Evolutionary conservation across 805 yeast genomes (phyloP), one percentile per base, ranked within the genome.

Genomic region (Pichia phayaonensis): DNA sequence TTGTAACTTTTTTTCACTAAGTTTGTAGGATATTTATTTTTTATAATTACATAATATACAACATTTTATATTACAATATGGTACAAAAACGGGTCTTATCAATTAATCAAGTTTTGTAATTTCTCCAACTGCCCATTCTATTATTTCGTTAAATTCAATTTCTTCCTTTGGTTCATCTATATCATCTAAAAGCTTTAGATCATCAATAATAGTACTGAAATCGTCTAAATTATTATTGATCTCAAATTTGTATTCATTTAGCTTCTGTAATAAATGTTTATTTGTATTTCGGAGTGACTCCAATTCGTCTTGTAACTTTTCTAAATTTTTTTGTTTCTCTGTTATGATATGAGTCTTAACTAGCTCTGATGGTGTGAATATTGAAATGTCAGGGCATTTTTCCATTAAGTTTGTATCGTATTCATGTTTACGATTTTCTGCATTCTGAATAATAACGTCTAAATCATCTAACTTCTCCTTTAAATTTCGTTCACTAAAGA

Each of bases 361-460:
- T 1, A 66, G 47, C 41, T 64, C 62, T 45, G 52, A 44, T 55
- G 53, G 47, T 29, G 49, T 26, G 5, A 54, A 38, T 23, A 46
- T 26, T 15, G 53, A 39, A 5, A 59, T 48, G 39, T 57, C 50
- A 1, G 61, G 20, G 12, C 39, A 23, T n/a, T 18, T 29, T 8
- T 16, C 23, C 13, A n/a, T 42, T 1, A 11, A 34, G 6, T n/a
- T 34, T 34, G 39, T 36, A 1, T 56, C 47, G 15, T 49, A 29
- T 4, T 59, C 56, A 5, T 42, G 48, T 23, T 54, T 52, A 4
- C 48, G 27, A 24, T 53, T 48, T 44, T 52, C 46, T 27, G 81
- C 80, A 13, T 61, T 63, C 29, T 66, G 63, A 15, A 79, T 69
- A 18, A 79, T 63, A 49, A 72, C 74, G 58, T 79, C 84, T 44